phyloP scores from a whole-genome alignment of 169 alveolate genomes.

The Plasmodium gallinaceum region DNA sequence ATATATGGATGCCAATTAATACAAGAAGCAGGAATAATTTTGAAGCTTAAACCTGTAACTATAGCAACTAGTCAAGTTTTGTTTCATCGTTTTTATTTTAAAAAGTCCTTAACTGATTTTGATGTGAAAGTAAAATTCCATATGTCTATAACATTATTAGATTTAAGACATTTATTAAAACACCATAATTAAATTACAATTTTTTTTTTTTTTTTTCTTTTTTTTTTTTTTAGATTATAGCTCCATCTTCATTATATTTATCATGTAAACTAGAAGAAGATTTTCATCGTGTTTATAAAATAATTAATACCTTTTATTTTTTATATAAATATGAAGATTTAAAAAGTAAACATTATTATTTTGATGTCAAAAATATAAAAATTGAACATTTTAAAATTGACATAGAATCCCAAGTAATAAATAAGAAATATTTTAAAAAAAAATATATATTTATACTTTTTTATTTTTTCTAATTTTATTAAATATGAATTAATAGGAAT shows the following conservation, averaged over 20 bases:
- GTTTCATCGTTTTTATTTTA: conserved; percentile 91
- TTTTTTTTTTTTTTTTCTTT: conserved; percentile 11
- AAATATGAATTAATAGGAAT: conserved; percentile 27
- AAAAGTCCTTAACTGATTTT: conserved; percentile 87
- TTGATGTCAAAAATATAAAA: conserved; percentile 61
- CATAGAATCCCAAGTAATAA: conserved; percentile 55
- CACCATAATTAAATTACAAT: too few relatives aligned
- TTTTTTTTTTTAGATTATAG: conserved; percentile 82
- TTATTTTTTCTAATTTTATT: not conserved
- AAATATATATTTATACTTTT: not conserved
- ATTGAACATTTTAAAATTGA: conserved; percentile 49
- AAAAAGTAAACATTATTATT: conserved; percentile 65
- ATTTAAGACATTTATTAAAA: not conserved
- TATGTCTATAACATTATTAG: conserved; percentile 2
- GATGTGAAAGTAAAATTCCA: conserved; percentile 85
- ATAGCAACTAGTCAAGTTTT: conserved; percentile 91
- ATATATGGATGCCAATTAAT: conserved; percentile 78
- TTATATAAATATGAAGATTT: conserved; percentile 72
- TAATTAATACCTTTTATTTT: conserved; percentile 88
- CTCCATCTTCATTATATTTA: conserved; percentile 89
- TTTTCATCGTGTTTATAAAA: conserved; percentile 88
- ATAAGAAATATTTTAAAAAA: not conserved
- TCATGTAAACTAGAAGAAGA: conserved; percentile 93
- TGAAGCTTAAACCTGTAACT: conserved; percentile 90
- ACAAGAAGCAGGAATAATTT: conserved; percentile 91